Percentiles rank a stretch among this genome's conserved stretches.
phyloP scores from a whole-genome alignment of 225 moss, liverwort and hornwort genomes.

The Asterella californica region DNA sequence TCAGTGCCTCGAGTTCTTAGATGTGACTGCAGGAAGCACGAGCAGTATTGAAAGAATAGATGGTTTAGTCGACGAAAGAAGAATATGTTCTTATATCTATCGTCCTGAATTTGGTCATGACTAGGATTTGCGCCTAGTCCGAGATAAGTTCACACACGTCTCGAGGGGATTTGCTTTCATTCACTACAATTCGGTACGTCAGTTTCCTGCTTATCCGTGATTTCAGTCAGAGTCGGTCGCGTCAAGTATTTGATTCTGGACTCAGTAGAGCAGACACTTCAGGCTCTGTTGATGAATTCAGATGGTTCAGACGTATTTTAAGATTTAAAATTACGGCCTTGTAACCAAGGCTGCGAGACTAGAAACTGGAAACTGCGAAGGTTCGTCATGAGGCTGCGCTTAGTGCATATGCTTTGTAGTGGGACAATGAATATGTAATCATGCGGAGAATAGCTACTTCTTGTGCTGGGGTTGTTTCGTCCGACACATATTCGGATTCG shows the following conservation, averaged over 20 bases:
- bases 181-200: constrained; percentile 87
- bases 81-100: background rate
- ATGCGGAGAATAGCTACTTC: no score
- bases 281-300: background rate
- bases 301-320: background rate
- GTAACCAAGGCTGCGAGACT: no score
- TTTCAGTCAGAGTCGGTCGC: background rate
- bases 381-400: no score
- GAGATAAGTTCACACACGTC: constrained; percentile 93
- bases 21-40: background rate
- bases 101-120: background rate
- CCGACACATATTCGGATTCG: no score
- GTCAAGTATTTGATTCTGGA: background rate
- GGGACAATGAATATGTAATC: no score
- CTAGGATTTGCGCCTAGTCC: constrained; percentile 94
- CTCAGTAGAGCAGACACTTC: background rate
- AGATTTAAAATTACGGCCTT: no score
- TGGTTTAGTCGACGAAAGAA: background rate
- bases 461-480: background rate
- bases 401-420: no score
- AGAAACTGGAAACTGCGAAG: no score
- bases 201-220: background rate
- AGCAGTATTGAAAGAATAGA: background rate
- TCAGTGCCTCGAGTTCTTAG: background rate
- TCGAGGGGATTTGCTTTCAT: constrained; percentile 98